Evolutionary conservation across 2,329 filamentous ascomycete species (phyloP).

Genomic region (Penicillium paneum): DNA sequence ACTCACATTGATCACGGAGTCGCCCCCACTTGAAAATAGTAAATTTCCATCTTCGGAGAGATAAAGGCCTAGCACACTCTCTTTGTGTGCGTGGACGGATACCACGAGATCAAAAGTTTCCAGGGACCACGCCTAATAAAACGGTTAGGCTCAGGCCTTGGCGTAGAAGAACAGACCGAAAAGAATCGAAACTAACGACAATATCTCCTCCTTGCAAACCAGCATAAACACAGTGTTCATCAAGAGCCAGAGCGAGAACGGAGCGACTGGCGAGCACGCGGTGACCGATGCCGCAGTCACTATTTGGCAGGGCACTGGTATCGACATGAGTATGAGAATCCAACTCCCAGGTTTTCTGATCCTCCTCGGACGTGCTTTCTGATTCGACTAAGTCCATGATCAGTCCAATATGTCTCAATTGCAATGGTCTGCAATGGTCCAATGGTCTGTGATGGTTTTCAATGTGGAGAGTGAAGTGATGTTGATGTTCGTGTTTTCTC

Average conservation of each 20-base stretch:
- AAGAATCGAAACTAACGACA: conserved; percentile 45
- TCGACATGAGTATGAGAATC: conserved; percentile 27
- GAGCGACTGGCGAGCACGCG: conserved; percentile 43
- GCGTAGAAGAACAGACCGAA: neutral
- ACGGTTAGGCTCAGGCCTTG: conserved; percentile 14
- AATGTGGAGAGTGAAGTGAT: conserved; percentile 20
- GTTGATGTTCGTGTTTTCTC: conserved; percentile 9
- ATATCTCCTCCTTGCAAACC: conserved; percentile 94
- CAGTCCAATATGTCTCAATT: neutral
- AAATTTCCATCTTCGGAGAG: conserved; percentile 71
- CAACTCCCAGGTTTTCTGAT: conserved; percentile 34
- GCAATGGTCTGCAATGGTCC: neutral
- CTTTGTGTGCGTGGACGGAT: conserved; percentile 82
- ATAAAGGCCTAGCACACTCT: conserved; percentile 82
- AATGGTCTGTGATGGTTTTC: neutral
- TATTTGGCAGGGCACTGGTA: conserved; percentile 20
- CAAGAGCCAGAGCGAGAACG: conserved; percentile 73
- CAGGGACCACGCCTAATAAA: conserved; percentile 70
- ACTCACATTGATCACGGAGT: conserved; percentile 80
- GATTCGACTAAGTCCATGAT: conserved; percentile 38
- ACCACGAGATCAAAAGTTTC: conserved; percentile 78
- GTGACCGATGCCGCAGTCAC: conserved; percentile 42
- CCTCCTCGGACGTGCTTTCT: conserved; percentile 36
- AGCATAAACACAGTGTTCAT: conserved; percentile 78
- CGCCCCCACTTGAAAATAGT: conserved; percentile 88